These are phyloP conservation scores for Allium cepa DNA, from an alignment of 106 monocot genomes.

Conservation along the genomic window DNA sequence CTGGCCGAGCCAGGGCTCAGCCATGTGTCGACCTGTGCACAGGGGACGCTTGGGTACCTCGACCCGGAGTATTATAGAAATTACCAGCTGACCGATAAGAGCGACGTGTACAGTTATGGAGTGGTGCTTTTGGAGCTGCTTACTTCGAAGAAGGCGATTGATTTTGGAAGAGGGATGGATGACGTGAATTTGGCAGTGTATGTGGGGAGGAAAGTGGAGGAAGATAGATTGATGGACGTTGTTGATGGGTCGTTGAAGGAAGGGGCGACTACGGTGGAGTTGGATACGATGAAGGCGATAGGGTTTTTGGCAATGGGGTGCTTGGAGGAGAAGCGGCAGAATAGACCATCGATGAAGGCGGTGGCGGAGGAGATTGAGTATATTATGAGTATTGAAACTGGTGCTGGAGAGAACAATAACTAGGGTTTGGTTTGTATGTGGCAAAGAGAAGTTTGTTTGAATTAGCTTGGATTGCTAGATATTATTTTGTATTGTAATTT, in stretches of 20 bases:
- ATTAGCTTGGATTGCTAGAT: too few species aligned
- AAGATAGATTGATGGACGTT: slow-evolving; percentile 46
- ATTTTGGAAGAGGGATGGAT: slow-evolving; percentile 34
- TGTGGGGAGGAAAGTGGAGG: slow-evolving; percentile 32
- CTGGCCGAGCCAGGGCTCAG: slow-evolving; percentile 43
- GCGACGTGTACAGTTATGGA: slow-evolving; percentile 88
- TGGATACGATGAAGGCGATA: slow-evolving; percentile 52
- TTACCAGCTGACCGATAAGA: slow-evolving; percentile 94
- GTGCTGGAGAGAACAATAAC: background rate
- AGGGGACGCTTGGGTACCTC: slow-evolving; percentile 83
- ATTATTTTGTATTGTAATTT: too few species aligned
- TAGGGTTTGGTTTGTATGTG: too few species aligned
- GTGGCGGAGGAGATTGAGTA: slow-evolving; percentile 54
- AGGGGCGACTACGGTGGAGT: slow-evolving; percentile 34
- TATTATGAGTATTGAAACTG: slow-evolving; percentile 35
- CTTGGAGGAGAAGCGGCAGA: slow-evolving; percentile 55
- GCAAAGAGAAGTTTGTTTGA: too few species aligned
- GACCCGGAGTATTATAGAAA: slow-evolving; percentile 92
- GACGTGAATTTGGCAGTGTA: slow-evolving; percentile 59
- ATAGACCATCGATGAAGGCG: slow-evolving; percentile 65
- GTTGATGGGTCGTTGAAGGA: slow-evolving; percentile 28
- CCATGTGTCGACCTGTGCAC: slow-evolving; percentile 62
- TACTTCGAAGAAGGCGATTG: slow-evolving; percentile 55
- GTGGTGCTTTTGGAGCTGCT: slow-evolving; percentile 63
- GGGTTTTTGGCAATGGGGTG: slow-evolving; percentile 56